Base-by-base conservation (phyloP, 345 rosid genomes). In the Populus alba region DNA sequence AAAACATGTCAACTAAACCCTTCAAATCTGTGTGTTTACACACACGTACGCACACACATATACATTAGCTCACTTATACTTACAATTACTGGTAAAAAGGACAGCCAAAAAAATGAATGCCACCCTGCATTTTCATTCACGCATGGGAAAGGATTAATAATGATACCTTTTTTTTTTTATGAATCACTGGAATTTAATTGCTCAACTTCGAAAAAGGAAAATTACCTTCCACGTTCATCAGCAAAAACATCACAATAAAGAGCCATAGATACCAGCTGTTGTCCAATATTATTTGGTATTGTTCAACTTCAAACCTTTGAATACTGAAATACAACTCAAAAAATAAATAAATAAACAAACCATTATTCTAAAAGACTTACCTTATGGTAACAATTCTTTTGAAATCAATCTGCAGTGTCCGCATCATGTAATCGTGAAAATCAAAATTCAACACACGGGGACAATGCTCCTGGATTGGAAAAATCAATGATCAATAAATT, bases 191-290 rank as follows among this genome's bases (percentile, higher is more conserved):
- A 47, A 38, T 66, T 7, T 0, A 25, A 3, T 35, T 37, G 10
- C 27, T 16, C 23, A 27, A 9, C 39, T 47, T 15, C 5, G 61
- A 37, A 1, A 59, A 62, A n/a, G 7, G 22, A 47, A 61, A 38
- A 47, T 68, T 83, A 87, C 96, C 98, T 84, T 90, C 85, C 37
- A 95, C 85, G 59, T 95, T 88, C 75, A 93, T 84, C 78, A 93
- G 89, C 87, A 95, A 84, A 81, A 92, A 92, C 59, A 91, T 53
- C 76, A 93, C 91, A 38, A 92, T 90, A 78, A 92, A 95, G 59
- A 92, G 91, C 99, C 98, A 95, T 70, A 93, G 92, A 81, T 91
- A 91, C 94, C 95, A 91, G 67, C 98, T 95, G 41, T 27, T 71
- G 71, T 47, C 45, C 53, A 20, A 57, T 66, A 62, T 71, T 55